phyloP scores from a whole-genome alignment of 225 moss, liverwort and hornwort species.

The Marchantia paleacea region DNA sequence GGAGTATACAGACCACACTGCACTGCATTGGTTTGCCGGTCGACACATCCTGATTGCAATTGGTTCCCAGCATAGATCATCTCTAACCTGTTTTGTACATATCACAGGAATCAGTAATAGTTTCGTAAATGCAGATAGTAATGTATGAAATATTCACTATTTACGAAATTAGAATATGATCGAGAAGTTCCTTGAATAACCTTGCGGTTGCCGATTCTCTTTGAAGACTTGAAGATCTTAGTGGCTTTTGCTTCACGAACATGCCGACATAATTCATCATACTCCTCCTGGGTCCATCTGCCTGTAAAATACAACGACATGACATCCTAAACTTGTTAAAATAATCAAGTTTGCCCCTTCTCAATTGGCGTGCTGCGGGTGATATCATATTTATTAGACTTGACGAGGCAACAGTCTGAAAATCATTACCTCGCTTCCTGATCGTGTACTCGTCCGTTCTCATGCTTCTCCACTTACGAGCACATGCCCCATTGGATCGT shows the following conservation, averaged over 20 bases:
- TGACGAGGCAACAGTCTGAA: background rate
- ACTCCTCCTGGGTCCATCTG: conserved; percentile 10
- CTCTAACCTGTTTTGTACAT: background rate
- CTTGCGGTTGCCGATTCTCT: conserved; percentile 8
- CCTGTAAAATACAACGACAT: background rate
- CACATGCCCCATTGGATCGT: conserved; percentile 16
- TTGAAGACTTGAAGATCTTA: background rate
- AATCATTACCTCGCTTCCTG: conserved; percentile 8
- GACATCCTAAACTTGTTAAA: background rate
- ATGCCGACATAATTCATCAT: conserved; percentile 7
- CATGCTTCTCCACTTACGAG: conserved; percentile 1
- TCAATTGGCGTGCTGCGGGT: background rate
- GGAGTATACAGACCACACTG: conserved; percentile 15
- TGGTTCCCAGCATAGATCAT: conserved; percentile 11
- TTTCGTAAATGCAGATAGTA: background rate
- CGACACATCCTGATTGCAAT: conserved; percentile 9
- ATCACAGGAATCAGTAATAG: too few relatives aligned
- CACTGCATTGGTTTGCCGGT: conserved; percentile 17
- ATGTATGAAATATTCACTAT: background rate
- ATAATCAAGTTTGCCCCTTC: too few relatives aligned
- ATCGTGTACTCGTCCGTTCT: background rate
- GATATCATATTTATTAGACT: too few relatives aligned
- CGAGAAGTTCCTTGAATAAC: background rate
- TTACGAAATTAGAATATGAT: background rate
- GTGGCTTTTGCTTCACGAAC: conserved; percentile 12